Base-by-base conservation (phyloP, 495 filamentous ascomycete species). In the Terfezia claveryi region DNA sequence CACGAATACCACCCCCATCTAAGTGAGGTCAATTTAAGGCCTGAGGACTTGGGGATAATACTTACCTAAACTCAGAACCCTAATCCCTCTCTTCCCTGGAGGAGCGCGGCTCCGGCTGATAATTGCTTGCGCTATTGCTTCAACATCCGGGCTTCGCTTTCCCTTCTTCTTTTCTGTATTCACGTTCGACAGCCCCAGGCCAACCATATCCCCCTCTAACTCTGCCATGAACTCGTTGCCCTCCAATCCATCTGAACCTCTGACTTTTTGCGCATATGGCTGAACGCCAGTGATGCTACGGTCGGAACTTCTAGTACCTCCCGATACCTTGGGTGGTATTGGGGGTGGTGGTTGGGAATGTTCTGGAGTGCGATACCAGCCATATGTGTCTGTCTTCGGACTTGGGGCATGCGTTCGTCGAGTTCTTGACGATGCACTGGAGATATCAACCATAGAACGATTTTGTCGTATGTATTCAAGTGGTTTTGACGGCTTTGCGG, bases 1-100 rank as follows among this genome's bases (percentile, higher is more conserved):
- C 91, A 59, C 92, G 80, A 53, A 99, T 88, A 58, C 91, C 91
- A 60, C 91, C 91, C 64, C 91, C 91, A 76, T 95, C 91, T 94
- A 27, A 23, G n/a, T 20, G 23, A 16, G n/a, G 50, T 51, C 27
- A 51, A 5, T 51, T 8, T 20, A 51, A 11, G 50, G 5, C 16
- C 14, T 23, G 16, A 27, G 11, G 11, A 27, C 6, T 12, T 12
- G 6, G 6, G 11, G 10, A 23, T 4, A 11, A 10, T 12, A 49
- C 50, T 12, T 51, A 27, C 50, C 50, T 20, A 51, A 32, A 51
- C 16, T 20, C 16, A 51, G 50, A 12, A 51, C 50, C 27, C 50
- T 16, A 4, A 51, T 6, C 14, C 23, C 23, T 27, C 50, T 51
- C 23, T 27, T 51, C 14, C 23, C 10, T 12, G n/a, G 50, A 17